phyloP scores from a whole-genome alignment of 495 filamentous ascomycete species.

The Oleoguttula mirabilis region DNA sequence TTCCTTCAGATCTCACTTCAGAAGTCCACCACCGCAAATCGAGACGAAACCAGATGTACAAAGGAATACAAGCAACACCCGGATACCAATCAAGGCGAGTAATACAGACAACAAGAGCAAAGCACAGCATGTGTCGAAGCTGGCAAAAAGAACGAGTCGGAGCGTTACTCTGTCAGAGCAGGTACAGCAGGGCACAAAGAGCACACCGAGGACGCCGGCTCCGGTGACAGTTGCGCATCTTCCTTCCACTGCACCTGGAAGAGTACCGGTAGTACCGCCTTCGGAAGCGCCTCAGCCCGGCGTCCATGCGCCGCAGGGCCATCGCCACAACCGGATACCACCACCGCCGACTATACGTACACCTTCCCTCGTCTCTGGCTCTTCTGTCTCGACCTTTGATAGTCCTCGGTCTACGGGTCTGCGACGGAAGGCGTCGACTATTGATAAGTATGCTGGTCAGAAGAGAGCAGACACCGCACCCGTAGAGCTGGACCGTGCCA shows the following conservation, averaged over 20 bases:
- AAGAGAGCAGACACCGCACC: constrained; percentile 15
- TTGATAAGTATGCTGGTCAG: constrained; percentile 18
- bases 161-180: constrained; percentile 9
- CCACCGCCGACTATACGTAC: constrained; percentile 19
- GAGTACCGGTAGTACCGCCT: neutral
- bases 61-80: no score
- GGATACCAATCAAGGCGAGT: neutral
- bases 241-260: neutral
- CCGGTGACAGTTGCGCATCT: neutral
- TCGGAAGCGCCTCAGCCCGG: constrained; percentile 2
- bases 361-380: constrained; percentile 31
- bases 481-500: constrained; percentile 1
- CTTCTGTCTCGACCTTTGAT: constrained; percentile 29
- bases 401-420: constrained; percentile 29
- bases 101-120: constrained; percentile 2
- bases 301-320: neutral
- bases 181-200: constrained; percentile 4
- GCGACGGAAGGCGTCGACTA: constrained; percentile 25
- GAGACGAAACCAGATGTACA: no score
- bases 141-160: constrained; percentile 16
- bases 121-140: constrained; percentile 13
- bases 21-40: neutral
- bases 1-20: constrained; percentile 9
- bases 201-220: neutral
- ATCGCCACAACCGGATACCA: neutral